These are phyloP conservation scores for Saitozyma sp. DNA, from an alignment of 768 basidiomycete genomes.

Conservation along the genomic window DNA sequence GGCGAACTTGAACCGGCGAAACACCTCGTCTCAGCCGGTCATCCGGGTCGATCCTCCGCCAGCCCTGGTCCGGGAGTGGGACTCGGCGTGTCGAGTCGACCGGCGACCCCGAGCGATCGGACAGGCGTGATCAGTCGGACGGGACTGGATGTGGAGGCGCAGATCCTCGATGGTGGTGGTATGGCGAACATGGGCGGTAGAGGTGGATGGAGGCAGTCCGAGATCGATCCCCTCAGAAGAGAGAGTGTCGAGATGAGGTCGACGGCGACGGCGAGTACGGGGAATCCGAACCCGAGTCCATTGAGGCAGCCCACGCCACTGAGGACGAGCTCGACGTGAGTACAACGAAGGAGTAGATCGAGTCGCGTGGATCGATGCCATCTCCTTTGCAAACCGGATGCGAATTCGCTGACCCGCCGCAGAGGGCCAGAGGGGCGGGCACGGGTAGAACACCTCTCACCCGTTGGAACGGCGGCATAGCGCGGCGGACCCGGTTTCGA, in stretches of 20 bases:
- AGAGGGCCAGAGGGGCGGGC: too few species aligned
- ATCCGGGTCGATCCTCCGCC: too few species aligned
- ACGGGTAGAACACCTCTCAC: too few species aligned
- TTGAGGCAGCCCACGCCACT: conserved; percentile 23
- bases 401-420: too few species aligned
- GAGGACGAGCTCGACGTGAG: conserved; percentile 23
- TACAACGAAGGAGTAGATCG: background rate
- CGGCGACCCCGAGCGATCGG: conserved; percentile 46
- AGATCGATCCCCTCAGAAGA: conserved; percentile 1
- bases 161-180: conserved; percentile 52
- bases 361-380: too few species aligned
- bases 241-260: too few species aligned
- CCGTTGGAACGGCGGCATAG: too few species aligned
- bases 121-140: conserved; percentile 39
- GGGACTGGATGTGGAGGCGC: conserved; percentile 51
- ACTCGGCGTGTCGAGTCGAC: conserved; percentile 18
- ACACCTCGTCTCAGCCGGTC: too few species aligned
- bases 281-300: conserved; percentile 5
- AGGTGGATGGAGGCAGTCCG: conserved; percentile 24
- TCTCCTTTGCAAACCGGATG: too few species aligned
- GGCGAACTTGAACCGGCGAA: background rate
- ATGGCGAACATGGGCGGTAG: conserved; percentile 42
- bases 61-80: background rate
- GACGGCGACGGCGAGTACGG: background rate
- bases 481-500: too few species aligned